These are phyloP conservation scores for Lagenidium giganteum DNA, from an alignment of 352 stramenopile genomes.

Conservation along the genomic window DNA sequence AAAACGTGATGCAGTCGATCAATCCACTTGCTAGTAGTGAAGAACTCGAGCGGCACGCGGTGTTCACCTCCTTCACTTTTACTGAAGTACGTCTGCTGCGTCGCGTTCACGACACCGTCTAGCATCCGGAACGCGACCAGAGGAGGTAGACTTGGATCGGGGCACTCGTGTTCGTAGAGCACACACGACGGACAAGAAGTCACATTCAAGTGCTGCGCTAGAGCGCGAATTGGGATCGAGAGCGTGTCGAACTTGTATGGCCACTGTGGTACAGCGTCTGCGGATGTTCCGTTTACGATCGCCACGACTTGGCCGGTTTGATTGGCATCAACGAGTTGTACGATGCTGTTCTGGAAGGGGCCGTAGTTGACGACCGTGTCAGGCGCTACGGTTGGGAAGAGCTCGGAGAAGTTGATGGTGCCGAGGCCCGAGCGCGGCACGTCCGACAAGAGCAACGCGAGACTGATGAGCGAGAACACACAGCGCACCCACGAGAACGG, in stretches of 20 bases:
- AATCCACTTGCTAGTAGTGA: constrained; percentile 3
- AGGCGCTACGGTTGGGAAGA: no score
- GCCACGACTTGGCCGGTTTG: no score
- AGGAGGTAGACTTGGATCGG: neutral
- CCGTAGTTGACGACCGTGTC: no score
- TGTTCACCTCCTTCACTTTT: no score
- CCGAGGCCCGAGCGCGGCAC: neutral
- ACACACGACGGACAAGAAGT: constrained; percentile 10
- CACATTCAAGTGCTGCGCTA: constrained; percentile 9
- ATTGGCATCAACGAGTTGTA: no score
- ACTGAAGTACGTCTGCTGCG: constrained; percentile 2
- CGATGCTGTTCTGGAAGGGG: no score
- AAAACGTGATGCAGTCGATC: constrained; percentile 15
- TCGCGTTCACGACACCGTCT: constrained; percentile 4
- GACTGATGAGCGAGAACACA: neutral
- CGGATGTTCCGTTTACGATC: no score
- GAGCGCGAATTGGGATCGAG: constrained; percentile 5
- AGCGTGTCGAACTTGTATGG: constrained; percentile 16
- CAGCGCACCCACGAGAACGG: constrained; percentile 1
- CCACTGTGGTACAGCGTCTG: no score
- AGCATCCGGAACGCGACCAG: constrained; percentile 11
- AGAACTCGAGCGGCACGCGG: no score
- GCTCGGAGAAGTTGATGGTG: no score
- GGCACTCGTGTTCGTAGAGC: constrained; percentile 4
- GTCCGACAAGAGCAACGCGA: neutral